Conservation (phyloP, 768 basidiomycete genomes). For the Auricularia cornea region DNA sequence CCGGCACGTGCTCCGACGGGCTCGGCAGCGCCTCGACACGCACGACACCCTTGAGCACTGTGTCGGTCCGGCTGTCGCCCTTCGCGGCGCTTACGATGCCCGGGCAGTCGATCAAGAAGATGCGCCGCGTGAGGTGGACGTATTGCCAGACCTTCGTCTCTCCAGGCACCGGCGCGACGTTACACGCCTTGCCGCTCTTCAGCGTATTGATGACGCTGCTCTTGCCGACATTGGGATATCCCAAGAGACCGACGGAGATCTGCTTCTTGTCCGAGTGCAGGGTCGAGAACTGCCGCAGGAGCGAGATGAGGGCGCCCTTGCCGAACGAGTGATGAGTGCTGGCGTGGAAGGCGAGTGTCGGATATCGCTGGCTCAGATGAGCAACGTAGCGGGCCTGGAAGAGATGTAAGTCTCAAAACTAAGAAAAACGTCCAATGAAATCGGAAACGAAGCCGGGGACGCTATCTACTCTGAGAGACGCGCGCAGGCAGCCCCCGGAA, state of each 20-base stretch:
- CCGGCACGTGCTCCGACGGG: slow-evolving; percentile 87
- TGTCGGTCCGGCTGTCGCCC: slow-evolving; percentile 74
- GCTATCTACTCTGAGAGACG: slow-evolving; percentile 27
- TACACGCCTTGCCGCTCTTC: slow-evolving; percentile 96
- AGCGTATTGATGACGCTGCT: slow-evolving; percentile 97
- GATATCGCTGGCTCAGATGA: slow-evolving; percentile 88
- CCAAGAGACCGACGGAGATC: slow-evolving; percentile 95
- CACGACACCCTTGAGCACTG: slow-evolving; percentile 93
- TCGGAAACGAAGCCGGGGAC: slow-evolving; percentile 8
- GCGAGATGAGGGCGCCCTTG: slow-evolving; percentile 95
- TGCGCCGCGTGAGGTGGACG: slow-evolving; percentile 89
- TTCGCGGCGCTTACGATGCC: slow-evolving; percentile 92
- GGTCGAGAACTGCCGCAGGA: slow-evolving; percentile 92
- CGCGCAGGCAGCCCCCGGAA: slow-evolving; percentile 15
- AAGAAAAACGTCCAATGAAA: slow-evolving; percentile 24
- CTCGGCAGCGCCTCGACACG: slow-evolving; percentile 90
- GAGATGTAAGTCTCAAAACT: slow-evolving; percentile 36
- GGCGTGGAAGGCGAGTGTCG: slow-evolving; percentile 97
- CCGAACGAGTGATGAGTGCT: slow-evolving; percentile 99
- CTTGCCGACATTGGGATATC: slow-evolving; percentile 98
- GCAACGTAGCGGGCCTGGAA: slow-evolving; percentile 87
- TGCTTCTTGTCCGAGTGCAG: slow-evolving; percentile 99
- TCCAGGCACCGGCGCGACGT: slow-evolving; percentile 92
- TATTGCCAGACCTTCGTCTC: slow-evolving; percentile 99
- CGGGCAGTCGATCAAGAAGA: slow-evolving; percentile 99